Base-by-base conservation (phyloP, 2,329 filamentous ascomycete genomes). In the Biscogniauxia sp. region DNA sequence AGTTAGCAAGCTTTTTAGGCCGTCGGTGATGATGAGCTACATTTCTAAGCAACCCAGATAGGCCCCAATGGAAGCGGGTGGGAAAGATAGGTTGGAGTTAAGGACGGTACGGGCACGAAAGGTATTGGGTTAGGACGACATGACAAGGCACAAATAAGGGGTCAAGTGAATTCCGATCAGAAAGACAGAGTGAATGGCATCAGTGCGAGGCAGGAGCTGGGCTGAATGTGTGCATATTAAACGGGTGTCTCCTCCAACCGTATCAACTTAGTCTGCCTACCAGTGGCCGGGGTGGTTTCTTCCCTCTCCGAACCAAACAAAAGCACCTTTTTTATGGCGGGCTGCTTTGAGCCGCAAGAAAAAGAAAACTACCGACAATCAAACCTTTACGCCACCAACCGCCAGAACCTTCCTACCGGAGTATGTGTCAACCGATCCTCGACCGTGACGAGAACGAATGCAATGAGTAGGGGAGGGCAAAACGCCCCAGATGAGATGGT, bases 331-430 rank as follows among this genome's bases (percentile, higher is more conserved):
- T 65, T 67, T 56, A 54, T 41, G 32, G 62, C 57, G 54, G 58
- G 61, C 61, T 58, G 60, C 61, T 62, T 63, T 56, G 59, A 62
- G 62, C 20, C 37, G 61, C 56, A 62, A 53, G 58, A 63, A 57
- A 60, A 64, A 23, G 5, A 23, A 23, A 64, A 58, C 59, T 62
- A 64, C 61, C 58, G 32, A 67, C 54, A 59, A 62, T 64, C 58
- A 65, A 64, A 67, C 69, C 63, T 65, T 62, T 69, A 65, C 68
- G 70, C 69, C 69, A 61, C 64, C 66, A 60, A 64, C 64, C 63
- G 62, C 67, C 68, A 63, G 66, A 64, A 64, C 61, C 62, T 56
- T 56, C 64, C 60, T 64, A 59, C 63, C 59, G 59, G 58, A 62
- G 58, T 54, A 64, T 57, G 56, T 58, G 54, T 61, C 61, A 61